Base-by-base conservation (phyloP, 2,329 filamentous ascomycete genomes). In the Cercospora sp. region DNA sequence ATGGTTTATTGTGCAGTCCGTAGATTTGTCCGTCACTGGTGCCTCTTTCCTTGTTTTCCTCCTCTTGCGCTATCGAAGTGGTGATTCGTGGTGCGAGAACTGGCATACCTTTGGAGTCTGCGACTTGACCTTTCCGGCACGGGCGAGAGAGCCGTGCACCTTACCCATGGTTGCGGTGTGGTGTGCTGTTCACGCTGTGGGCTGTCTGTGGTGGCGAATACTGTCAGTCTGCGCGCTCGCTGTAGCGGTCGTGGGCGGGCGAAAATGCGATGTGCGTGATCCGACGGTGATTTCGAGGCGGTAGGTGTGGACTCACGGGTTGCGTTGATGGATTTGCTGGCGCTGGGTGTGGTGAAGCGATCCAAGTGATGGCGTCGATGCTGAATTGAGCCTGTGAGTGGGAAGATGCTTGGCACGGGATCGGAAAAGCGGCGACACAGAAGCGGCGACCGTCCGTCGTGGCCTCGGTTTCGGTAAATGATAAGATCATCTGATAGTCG, bases 81-180 rank as follows among this genome's bases (percentile, higher is more conserved):
- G 5, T 26, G 21, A 8, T 10, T 30, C 49, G 49, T 13, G 55
- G n/a, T 24, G 24, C 55, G 60, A 45, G 16, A 21, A 4, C 16
- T 71, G 74, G 83, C 88, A 83, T 88, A 93, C 91, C 89, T 94
- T 94, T 81, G 91, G 91, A 78, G 91, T 94, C 85, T 94, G 92
- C 86, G 92, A 94, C 91, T 97, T 96, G 90, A 97, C 93, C 89
- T 97, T 97, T 87, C 93, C 93, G 86, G 92, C 92, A 93, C 92
- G 92, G 84, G 92, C 92, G 85, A 95, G 91, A 82, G 92, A 95
- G 84, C 92, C 92, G 90, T 94, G 92, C 85, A 94, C 91, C 87
- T 94, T 94, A 87, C 91, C 91, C 91, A 94, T 94, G 84, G 83
- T 91, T 85, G 85, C 82, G 82, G 80, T 82, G 66, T 65, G 69